phyloP scores from a whole-genome alignment of 208 protist species.

The Leishmania major region DNA sequence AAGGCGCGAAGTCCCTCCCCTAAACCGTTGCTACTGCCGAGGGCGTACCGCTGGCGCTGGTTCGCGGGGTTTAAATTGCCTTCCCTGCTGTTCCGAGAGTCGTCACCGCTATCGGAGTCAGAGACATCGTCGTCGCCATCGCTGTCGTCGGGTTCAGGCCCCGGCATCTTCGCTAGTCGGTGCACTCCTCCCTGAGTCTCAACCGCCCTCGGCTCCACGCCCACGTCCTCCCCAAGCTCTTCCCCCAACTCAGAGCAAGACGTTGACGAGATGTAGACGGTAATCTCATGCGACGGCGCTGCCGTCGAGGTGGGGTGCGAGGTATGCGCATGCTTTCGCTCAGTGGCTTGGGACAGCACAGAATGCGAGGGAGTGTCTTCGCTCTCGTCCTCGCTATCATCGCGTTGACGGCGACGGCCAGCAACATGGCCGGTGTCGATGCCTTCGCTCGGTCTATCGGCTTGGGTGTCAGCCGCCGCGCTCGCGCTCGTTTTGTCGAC shows the following conservation, averaged over 20 bases:
- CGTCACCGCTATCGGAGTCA: conserved; percentile 31
- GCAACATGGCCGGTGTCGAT: neutral
- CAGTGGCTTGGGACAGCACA: neutral
- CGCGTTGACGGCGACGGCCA: conserved; percentile 20
- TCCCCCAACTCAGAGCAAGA: conserved; percentile 4
- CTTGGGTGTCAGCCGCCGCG: neutral
- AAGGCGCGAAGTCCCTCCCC: conserved; percentile 31
- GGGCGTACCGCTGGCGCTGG: conserved; percentile 22
- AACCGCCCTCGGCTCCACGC: neutral
- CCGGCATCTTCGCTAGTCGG: neutral
- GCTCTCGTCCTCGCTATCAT: neutral
- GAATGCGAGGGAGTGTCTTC: neutral
- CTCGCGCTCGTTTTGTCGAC: neutral
- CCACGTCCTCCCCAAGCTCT: neutral
- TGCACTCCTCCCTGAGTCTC: neutral
- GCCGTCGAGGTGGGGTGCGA: neutral
- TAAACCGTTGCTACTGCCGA: conserved; percentile 17
- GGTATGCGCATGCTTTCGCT: neutral
- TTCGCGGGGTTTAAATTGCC: neutral
- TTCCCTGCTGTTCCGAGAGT: neutral
- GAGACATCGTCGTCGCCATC: conserved; percentile 12
- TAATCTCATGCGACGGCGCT: neutral
- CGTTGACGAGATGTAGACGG: neutral
- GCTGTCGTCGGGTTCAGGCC: neutral
- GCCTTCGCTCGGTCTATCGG: neutral